Conservation (phyloP, 352 stramenopile genomes). For the Globisporangium splendens region DNA sequence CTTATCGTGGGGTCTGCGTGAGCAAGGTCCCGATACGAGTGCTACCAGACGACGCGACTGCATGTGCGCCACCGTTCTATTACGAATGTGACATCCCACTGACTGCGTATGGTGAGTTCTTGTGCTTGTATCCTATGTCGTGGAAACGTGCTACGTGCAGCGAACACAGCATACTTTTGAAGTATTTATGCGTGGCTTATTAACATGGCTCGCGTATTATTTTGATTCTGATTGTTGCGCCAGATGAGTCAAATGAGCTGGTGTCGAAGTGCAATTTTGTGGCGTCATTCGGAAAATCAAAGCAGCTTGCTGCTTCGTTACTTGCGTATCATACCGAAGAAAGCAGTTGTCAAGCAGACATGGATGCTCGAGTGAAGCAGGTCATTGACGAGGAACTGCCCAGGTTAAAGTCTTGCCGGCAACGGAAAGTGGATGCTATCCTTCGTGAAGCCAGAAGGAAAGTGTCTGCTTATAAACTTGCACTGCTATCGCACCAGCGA, state of each 20-base stretch:
- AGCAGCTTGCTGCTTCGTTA: constrained; percentile 29
- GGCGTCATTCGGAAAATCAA: constrained; percentile 32
- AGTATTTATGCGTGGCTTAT: constrained; percentile 4
- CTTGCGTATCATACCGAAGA: constrained; percentile 7
- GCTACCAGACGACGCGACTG: not conserved
- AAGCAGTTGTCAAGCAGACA: constrained; percentile 21
- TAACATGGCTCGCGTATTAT: too few species aligned
- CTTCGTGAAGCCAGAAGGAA: constrained; percentile 19
- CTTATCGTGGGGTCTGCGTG: constrained; percentile 4
- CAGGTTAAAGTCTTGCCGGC: constrained; percentile 27
- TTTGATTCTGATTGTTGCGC: too few species aligned
- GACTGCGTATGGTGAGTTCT: constrained; percentile 29
- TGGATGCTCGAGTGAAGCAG: constrained; percentile 20
- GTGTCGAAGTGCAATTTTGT: constrained; percentile 24
- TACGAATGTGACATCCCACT: constrained; percentile 16
- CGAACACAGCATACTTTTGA: not conserved
- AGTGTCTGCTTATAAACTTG: constrained; percentile 18
- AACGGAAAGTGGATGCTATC: constrained; percentile 23
- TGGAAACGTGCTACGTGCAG: too few species aligned
- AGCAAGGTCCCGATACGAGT: not conserved
- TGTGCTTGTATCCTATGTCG: not conserved
- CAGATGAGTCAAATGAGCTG: constrained; percentile 27
- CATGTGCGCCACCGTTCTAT: not conserved
- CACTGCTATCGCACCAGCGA: constrained; percentile 1
- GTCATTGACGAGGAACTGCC: constrained; percentile 24